These are phyloP conservation scores for Hsuehochloa calcarea DNA, from an alignment of 176 grass and related monocot species.

Conservation along the genomic window DNA sequence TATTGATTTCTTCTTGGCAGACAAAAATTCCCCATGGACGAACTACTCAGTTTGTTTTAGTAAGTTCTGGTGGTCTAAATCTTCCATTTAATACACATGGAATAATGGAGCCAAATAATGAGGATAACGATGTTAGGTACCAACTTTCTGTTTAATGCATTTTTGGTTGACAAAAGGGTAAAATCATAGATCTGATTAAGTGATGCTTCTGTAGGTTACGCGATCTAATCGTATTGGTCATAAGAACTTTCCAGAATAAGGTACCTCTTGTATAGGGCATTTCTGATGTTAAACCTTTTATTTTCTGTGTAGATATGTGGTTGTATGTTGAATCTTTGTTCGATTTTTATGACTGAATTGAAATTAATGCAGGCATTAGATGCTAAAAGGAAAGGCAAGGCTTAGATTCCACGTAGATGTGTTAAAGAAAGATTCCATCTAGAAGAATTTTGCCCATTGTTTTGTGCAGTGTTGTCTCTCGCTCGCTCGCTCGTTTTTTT, in stretches of 20 bases:
- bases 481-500: background rate
- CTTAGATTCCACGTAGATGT: constrained; percentile 36
- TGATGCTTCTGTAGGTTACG: constrained; percentile 53
- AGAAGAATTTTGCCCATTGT: constrained; percentile 40
- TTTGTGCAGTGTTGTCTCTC: constrained; percentile 35
- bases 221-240: constrained; percentile 84
- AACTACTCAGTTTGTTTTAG: constrained; percentile 80
- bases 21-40: constrained; percentile 81
- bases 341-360: constrained; percentile 8
- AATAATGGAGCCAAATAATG: constrained; percentile 34
- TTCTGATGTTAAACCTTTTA: constrained; percentile 1
- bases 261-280: constrained; percentile 42
- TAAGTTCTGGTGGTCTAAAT: constrained; percentile 55
- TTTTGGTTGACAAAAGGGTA: constrained; percentile 13
- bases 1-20: constrained; percentile 43
- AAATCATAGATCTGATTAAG: constrained; percentile 20
- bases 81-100: constrained; percentile 66
- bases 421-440: background rate
- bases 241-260: constrained; percentile 89
- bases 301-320: background rate
- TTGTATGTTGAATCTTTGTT: background rate
- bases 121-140: constrained; percentile 68
- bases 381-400: constrained; percentile 85
- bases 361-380: constrained; percentile 60
- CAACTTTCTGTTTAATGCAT: background rate